These are phyloP conservation scores for Crithidia bombi DNA, from an alignment of 208 protist species.

Conservation along the genomic window DNA sequence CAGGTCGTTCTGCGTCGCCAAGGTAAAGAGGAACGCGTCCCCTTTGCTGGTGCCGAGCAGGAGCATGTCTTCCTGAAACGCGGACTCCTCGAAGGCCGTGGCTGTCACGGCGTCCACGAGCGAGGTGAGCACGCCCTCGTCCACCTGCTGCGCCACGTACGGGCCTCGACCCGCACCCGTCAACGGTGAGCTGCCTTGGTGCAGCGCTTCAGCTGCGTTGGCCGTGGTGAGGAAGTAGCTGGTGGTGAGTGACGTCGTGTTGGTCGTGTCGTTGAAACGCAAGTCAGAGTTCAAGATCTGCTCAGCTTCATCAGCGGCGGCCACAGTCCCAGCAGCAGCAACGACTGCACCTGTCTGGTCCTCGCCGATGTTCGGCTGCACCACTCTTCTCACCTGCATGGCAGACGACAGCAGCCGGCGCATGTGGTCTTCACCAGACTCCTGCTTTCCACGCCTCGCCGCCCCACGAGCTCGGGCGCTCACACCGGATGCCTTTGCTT, in stretches of 20 bases:
- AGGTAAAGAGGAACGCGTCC: conserved; percentile 65
- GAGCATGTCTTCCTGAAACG: conserved; percentile 68
- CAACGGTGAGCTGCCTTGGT: conserved; percentile 44
- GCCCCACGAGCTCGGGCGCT: too few species aligned
- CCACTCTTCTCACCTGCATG: conserved; percentile 16
- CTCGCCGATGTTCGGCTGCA: neutral
- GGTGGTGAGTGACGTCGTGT: conserved; percentile 11
- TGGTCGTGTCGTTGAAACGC: neutral
- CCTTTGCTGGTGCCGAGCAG: conserved; percentile 68
- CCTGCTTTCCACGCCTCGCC: neutral
- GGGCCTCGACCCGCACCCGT: conserved; percentile 52
- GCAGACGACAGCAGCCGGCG: conserved; percentile 22
- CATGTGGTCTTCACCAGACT: conserved; percentile 24
- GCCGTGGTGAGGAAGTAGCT: conserved; percentile 42
- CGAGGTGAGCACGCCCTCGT: conserved; percentile 65
- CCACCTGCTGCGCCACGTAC: conserved; percentile 58
- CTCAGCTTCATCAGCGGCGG: neutral
- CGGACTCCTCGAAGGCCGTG: conserved; percentile 58
- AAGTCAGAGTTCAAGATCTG: too few species aligned
- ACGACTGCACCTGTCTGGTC: neutral
- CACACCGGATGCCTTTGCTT: neutral
- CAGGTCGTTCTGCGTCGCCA: conserved; percentile 50
- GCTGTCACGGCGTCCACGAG: conserved; percentile 68
- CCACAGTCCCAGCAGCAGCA: neutral
- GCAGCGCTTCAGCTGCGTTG: conserved; percentile 41